Evolutionary conservation across 805 yeast genomes (phyloP), one percentile per base, ranked within the genome.

Genomic region (Metschnikowia bowlesiae): DNA sequence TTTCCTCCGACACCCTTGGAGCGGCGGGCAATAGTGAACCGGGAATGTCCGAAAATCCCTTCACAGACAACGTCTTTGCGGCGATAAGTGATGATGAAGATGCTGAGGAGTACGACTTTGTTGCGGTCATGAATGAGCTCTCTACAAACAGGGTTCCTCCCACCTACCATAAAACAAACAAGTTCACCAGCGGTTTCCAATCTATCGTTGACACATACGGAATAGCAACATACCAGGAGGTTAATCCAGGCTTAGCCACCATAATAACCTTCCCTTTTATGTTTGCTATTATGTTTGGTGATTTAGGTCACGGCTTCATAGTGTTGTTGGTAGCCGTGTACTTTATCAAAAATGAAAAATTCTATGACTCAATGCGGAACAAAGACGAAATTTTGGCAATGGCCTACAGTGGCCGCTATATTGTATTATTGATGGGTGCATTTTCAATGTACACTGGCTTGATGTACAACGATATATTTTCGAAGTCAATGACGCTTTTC

Each of bases 281-380:
- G 88, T 85, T 85, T 69, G 89, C 91, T 14, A 82, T 85, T 54
- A 85, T 85, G 91, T 85, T 85, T 69, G 91, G 91, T 69, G 91
- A 85, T 69, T 70, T 85, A 55, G 91, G 91, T 9, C 91, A 85
- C 62, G 91, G 91, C n/a, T 68, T 82, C 50, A 70, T 85, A 49
- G 69, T 85, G 61, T 64, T 79, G 31, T 63, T 83, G 56, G 84
- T 81, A 18, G 87, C 87, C 10, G 54, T 74, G 16, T 62, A 69
- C 4, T 65, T 85, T 51, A 85, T 85, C 8, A 60, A 74, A 39
- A 80, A 81, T 53, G 90, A 85, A 63, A 66, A 64, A 48, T 64
- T 66, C 37, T 72, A 84, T 47, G 79, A 73, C 26, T 68, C 69
- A 28, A 78, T 81, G 79, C 66, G 70, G 50, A 80, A 80, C 54